These are phyloP conservation scores for Herpetomonas samuelpessoai DNA, from an alignment of 208 protist species.

Conservation along the genomic window DNA sequence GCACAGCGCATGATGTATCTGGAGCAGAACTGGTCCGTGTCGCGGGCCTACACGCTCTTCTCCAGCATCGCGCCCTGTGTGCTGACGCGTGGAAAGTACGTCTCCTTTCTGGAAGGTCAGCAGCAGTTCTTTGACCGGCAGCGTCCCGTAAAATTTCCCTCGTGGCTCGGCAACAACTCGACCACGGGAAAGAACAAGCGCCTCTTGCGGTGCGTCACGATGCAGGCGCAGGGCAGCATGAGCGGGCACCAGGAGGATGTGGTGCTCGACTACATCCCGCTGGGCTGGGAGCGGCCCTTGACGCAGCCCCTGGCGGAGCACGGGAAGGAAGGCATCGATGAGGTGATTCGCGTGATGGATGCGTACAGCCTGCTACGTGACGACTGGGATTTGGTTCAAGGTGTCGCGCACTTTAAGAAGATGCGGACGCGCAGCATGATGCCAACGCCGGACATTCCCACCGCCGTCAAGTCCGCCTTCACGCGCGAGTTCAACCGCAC, in stretches of 20 bases:
- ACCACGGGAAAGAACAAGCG: slow-evolving; percentile 86
- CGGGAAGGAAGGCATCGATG: slow-evolving; percentile 67
- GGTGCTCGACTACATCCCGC: slow-evolving; percentile 83
- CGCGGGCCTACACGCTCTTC: slow-evolving; percentile 57
- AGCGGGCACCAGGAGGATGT: slow-evolving; percentile 79
- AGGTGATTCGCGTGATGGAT: slow-evolving; percentile 86
- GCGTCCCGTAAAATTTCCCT: slow-evolving; percentile 85
- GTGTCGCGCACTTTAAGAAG: slow-evolving; percentile 66
- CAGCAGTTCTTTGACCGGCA: slow-evolving; percentile 82
- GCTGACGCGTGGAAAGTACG: slow-evolving; percentile 83
- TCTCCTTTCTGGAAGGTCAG: slow-evolving; percentile 71
- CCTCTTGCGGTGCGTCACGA: slow-evolving; percentile 58
- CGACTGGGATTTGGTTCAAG: slow-evolving; percentile 90
- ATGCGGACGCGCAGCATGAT: slow-evolving; percentile 27
- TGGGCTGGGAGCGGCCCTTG: slow-evolving; percentile 58
- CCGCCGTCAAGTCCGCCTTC: slow-evolving; percentile 84
- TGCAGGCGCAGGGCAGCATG: slow-evolving; percentile 56
- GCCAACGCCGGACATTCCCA: slow-evolving; percentile 37
- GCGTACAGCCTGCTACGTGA: slow-evolving; percentile 82
- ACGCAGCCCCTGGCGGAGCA: slow-evolving; percentile 47
- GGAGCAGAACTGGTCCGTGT: slow-evolving; percentile 90
- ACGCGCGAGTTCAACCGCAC: slow-evolving; percentile 89
- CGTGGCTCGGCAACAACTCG: slow-evolving; percentile 87
- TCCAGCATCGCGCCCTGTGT: slow-evolving; percentile 80
- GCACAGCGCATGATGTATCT: slow-evolving; percentile 80